Conservation (phyloP, 106 monocot genomes). For the Apostasia ramifera region DNA sequence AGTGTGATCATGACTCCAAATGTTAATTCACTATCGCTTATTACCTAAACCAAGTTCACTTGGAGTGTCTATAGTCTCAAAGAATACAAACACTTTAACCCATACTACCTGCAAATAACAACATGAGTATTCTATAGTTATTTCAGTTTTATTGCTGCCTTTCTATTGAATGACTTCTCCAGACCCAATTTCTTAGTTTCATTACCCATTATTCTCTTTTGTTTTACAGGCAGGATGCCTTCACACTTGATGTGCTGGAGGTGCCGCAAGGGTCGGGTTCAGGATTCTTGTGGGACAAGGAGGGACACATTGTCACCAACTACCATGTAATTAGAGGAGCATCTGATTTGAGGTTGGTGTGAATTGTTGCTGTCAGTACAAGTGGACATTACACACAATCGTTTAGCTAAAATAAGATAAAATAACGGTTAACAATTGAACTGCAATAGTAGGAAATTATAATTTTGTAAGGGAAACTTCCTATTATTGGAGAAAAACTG, state of each 20-base stretch:
- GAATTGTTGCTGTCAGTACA: background rate
- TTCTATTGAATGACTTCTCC: no score
- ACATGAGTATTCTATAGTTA: no score
- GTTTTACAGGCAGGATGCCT: constrained; percentile 71
- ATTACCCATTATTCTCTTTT: background rate
- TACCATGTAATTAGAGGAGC: constrained; percentile 94
- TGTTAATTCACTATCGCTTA: no score
- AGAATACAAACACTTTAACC: no score
- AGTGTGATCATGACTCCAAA: no score
- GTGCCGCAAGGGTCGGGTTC: constrained; percentile 95
- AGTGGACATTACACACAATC: background rate
- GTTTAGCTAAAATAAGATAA: background rate
- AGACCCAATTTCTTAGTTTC: background rate
- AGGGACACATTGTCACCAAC: constrained; percentile 83
- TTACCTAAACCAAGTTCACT: no score
- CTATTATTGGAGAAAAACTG: no score
- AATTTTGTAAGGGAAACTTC: no score
- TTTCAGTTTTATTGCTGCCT: no score
- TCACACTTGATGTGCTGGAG: constrained; percentile 93
- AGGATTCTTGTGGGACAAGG: constrained; percentile 92
- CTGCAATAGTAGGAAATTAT: no score
- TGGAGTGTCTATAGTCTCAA: no score
- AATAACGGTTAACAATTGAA: background rate
- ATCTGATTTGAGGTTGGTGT: constrained; percentile 85
- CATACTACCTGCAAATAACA: no score